A percentile compares a stretch with the other conserved stretches of the same genome.
Conservation (phyloP, 768 basidiomycete genomes). For the Mycena filopes region DNA sequence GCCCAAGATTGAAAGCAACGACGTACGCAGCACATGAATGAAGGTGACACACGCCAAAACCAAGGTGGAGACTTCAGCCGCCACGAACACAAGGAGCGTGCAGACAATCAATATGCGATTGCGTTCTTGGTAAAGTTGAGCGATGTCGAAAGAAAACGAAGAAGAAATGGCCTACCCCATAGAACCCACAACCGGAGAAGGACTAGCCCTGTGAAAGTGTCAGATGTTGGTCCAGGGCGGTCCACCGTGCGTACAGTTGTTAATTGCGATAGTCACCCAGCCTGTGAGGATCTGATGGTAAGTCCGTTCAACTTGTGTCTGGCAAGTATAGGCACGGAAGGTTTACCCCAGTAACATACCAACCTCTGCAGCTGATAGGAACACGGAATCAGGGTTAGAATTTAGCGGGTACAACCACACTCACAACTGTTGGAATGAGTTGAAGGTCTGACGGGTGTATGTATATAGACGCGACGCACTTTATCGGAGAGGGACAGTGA, state of each 20-base stretch:
- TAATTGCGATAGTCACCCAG: conserved; percentile 46
- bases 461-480: conserved; percentile 1
- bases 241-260: conserved; percentile 42
- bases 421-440: conserved; percentile 10
- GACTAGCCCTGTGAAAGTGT: conserved; percentile 45
- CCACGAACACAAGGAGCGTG: conserved; percentile 11
- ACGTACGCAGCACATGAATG: conserved; percentile 1
- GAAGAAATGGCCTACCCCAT: conserved; percentile 35
- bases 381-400: background rate
- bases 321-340: background rate
- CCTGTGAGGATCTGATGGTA: conserved; percentile 43
- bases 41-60: background rate
- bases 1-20: background rate
- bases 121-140: conserved; percentile 12
- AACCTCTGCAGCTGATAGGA: conserved; percentile 11
- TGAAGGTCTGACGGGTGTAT: background rate
- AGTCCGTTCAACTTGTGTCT: background rate
- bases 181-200: conserved; percentile 53
- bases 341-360: background rate
- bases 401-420: background rate
- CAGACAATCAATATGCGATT: conserved; percentile 16
- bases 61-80: background rate
- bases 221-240: background rate
- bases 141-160: background rate
- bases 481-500: background rate